phyloP scores from a whole-genome alignment of 2,329 filamentous ascomycete genomes.

The Aaosphaeria arxii region DNA sequence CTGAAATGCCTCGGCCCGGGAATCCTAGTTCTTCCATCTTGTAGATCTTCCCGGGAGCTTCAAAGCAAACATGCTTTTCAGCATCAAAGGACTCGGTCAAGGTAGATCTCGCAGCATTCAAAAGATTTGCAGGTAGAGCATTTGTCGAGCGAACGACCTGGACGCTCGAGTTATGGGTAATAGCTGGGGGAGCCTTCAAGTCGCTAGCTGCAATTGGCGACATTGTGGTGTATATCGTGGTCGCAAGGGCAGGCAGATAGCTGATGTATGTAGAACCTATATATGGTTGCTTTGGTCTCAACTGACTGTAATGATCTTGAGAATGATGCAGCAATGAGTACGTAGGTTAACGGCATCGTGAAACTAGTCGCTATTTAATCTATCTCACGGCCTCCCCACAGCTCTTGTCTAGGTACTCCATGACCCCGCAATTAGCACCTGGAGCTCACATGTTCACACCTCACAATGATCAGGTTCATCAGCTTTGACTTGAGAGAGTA shows the following conservation, averaged over 20 bases:
- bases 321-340: too few relatives aligned
- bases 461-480: too few relatives aligned
- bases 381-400: too few relatives aligned
- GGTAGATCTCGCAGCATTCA: too few relatives aligned
- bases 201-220: neutral
- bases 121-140: neutral
- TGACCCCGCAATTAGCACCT: too few relatives aligned
- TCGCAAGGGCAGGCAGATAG: neutral
- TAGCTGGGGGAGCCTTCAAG: neutral
- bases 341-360: too few relatives aligned
- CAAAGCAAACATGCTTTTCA: constrained; percentile 5
- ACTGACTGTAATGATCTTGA: too few relatives aligned
- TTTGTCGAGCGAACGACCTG: neutral
- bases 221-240: neutral
- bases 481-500: too few relatives aligned
- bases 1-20: neutral
- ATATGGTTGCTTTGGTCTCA: too few relatives aligned
- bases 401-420: too few relatives aligned
- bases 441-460: too few relatives aligned
- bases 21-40: constrained; percentile 6
- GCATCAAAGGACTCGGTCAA: constrained; percentile 1
- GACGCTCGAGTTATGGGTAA: neutral
- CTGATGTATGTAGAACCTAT: neutral
- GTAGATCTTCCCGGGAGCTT: constrained; percentile 1
- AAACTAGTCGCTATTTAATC: too few relatives aligned